A percentile compares a stretch with the other conserved stretches of the same genome.
Evolutionary conservation across 371 early-diverging fungal species (phyloP).

Genomic region (Zopfochytrium polystomum): DNA sequence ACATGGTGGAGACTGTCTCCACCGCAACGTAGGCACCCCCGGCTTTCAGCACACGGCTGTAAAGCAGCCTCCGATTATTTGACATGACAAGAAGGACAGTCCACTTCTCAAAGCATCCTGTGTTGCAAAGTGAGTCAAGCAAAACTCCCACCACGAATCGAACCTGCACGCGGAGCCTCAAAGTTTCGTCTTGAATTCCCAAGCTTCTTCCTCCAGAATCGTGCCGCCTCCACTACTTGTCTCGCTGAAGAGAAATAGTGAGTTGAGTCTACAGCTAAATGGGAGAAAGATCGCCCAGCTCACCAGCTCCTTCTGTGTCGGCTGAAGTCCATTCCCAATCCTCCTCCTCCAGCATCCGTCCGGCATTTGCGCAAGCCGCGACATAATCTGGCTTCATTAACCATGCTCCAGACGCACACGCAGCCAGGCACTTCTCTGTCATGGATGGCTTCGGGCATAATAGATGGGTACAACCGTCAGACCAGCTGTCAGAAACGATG

Average conservation of each 20-base stretch:
- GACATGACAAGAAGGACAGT: slow-evolving; percentile 10
- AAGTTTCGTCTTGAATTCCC: neutral
- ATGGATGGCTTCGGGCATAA: slow-evolving; percentile 20
- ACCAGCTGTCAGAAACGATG: slow-evolving; percentile 26
- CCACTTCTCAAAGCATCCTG: slow-evolving; percentile 14
- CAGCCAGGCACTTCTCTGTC: slow-evolving; percentile 43
- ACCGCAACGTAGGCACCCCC: slow-evolving; percentile 6
- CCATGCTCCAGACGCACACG: slow-evolving; percentile 38
- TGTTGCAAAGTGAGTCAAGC: neutral
- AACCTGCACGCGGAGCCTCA: neutral
- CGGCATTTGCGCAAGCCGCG: slow-evolving; percentile 16
- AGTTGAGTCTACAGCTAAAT: neutral
- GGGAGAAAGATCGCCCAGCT: too few relatives aligned
- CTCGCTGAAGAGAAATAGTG: neutral
- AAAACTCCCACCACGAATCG: neutral
- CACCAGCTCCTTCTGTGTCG: neutral
- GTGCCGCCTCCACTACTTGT: neutral
- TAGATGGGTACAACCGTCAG: slow-evolving; percentile 36
- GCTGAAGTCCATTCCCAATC: neutral
- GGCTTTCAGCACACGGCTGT: slow-evolving; percentile 11
- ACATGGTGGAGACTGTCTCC: neutral
- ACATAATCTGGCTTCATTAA: slow-evolving; percentile 25
- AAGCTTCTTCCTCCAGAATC: slow-evolving; percentile 2
- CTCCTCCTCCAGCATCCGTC: slow-evolving; percentile 24
- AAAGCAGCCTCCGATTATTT: neutral